Percentiles rank a stretch among this genome's conserved stretches.
Evolutionary conservation across 495 filamentous ascomycete species (phyloP).

Genomic region (Parathielavia hyrcaniae): DNA sequence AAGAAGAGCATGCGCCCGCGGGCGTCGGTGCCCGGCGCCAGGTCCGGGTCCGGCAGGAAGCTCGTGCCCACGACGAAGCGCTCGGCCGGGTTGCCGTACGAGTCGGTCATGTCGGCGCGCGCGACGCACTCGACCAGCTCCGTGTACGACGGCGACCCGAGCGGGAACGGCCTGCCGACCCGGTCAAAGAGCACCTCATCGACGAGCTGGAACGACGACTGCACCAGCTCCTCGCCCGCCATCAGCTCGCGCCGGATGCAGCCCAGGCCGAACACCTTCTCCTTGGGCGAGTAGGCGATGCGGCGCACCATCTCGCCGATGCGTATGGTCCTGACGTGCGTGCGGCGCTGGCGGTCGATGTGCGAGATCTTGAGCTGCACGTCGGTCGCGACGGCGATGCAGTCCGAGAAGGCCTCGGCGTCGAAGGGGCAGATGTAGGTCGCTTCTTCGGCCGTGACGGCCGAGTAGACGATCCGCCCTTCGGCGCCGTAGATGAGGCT

Average conservation of each 20-base stretch:
- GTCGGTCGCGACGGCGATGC: conserved; percentile 73
- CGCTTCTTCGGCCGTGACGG: conserved; percentile 87
- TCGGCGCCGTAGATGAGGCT: conserved; percentile 87
- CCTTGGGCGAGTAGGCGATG: conserved; percentile 73
- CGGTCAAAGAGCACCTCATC: conserved; percentile 47
- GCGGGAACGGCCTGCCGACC: conserved; percentile 37
- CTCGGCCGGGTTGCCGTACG: conserved; percentile 59
- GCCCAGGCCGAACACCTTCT: conserved; percentile 80
- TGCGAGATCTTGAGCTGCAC: conserved; percentile 70
- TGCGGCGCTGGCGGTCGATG: conserved; percentile 78
- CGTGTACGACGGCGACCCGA: conserved; percentile 50
- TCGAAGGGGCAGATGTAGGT: conserved; percentile 77
- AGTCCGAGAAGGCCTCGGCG: conserved; percentile 67
- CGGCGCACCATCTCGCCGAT: conserved; percentile 80
- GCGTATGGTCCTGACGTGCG: conserved; percentile 72
- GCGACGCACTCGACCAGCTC: conserved; percentile 85
- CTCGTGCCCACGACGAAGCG: conserved; percentile 85
- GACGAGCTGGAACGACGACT: conserved; percentile 46
- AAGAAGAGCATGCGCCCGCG: conserved; percentile 78
- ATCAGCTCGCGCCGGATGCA: conserved; percentile 60
- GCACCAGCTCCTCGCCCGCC: conserved; percentile 44
- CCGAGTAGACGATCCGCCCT: conserved; percentile 83
- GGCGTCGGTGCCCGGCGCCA: conserved; percentile 31
- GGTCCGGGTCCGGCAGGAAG: conserved; percentile 56
- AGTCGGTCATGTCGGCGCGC: conserved; percentile 63